These are phyloP conservation scores for Colletotrichum siamense DNA, from an alignment of 2,329 filamentous ascomycete genomes.

Conservation along the genomic window DNA sequence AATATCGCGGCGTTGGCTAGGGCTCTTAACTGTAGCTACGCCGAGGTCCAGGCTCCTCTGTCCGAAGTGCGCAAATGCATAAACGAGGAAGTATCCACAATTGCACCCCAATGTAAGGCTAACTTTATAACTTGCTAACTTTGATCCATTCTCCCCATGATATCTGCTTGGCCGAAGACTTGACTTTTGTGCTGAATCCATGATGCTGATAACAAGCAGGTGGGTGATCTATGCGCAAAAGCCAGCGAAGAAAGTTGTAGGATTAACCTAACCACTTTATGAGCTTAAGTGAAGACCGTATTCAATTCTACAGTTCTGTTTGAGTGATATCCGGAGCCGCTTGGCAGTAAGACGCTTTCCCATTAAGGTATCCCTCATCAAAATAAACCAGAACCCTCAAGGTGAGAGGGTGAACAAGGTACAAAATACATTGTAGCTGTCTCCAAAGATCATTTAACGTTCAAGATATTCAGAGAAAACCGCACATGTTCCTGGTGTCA, in stretches of 20 bases:
- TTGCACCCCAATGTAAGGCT: slow-evolving; percentile 19
- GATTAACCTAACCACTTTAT: too few relatives aligned
- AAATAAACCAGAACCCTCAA: not conserved
- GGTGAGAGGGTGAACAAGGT: not conserved
- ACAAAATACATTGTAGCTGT: too few relatives aligned
- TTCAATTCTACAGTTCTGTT: too few relatives aligned
- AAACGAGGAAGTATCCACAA: slow-evolving; percentile 26
- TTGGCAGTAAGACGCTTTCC: not conserved
- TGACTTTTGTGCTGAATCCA: not conserved
- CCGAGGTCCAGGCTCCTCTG: slow-evolving; percentile 26
- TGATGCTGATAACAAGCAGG: not conserved
- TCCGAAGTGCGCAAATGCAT: slow-evolving; percentile 25
- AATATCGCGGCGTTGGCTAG: not conserved
- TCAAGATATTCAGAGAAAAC: not conserved
- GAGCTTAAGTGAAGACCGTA: too few relatives aligned
- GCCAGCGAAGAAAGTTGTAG: not conserved
- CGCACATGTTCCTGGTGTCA: not conserved
- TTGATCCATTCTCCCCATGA: not conserved
- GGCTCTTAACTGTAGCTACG: slow-evolving; percentile 22
- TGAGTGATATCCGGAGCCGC: too few relatives aligned
- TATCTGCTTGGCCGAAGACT: not conserved
- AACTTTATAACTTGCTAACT: not conserved
- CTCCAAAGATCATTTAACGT: not conserved
- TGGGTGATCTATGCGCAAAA: not conserved
- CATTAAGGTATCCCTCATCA: not conserved